Evolutionary conservation across 2,329 filamentous ascomycete species (phyloP).

Genomic region (Fusarium sp.): DNA sequence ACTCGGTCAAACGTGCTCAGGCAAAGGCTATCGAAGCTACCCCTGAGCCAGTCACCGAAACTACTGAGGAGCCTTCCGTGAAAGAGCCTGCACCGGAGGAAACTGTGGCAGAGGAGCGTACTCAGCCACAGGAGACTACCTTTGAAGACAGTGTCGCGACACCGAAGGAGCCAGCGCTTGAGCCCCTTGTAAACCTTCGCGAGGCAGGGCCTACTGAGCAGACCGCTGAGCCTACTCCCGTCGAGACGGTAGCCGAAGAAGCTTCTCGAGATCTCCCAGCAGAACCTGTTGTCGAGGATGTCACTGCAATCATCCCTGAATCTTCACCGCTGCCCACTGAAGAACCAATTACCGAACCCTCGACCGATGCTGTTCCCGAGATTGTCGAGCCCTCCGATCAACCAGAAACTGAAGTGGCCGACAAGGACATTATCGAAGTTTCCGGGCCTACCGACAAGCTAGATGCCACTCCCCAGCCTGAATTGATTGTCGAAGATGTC

Average conservation of each 20-base stretch:
- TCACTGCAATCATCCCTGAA: conserved; percentile 2
- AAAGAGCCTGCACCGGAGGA: background rate
- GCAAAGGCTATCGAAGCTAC: background rate
- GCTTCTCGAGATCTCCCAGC: background rate
- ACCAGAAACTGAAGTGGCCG: background rate
- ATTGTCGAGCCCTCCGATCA: conserved; percentile 2
- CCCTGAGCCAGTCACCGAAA: background rate
- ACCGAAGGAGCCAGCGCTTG: conserved; percentile 12
- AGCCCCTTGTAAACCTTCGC: background rate
- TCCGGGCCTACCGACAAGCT: background rate
- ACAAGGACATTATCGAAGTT: background rate
- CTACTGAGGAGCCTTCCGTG: background rate
- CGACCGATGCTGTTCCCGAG: conserved; percentile 1
- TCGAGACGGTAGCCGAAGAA: conserved; percentile 2
- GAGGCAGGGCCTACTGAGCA: background rate
- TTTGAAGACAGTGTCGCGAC: background rate
- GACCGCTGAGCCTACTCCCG: background rate
- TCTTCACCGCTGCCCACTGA: background rate
- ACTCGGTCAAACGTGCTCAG: background rate
- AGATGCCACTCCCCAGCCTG: background rate
- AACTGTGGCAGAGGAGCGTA: background rate
- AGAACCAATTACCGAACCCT: background rate
- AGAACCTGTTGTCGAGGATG: conserved; percentile 8
- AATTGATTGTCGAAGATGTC: background rate
- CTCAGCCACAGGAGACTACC: background rate